phyloP scores from a whole-genome alignment of 257 asterid species.

The Solanum acaule region DNA sequence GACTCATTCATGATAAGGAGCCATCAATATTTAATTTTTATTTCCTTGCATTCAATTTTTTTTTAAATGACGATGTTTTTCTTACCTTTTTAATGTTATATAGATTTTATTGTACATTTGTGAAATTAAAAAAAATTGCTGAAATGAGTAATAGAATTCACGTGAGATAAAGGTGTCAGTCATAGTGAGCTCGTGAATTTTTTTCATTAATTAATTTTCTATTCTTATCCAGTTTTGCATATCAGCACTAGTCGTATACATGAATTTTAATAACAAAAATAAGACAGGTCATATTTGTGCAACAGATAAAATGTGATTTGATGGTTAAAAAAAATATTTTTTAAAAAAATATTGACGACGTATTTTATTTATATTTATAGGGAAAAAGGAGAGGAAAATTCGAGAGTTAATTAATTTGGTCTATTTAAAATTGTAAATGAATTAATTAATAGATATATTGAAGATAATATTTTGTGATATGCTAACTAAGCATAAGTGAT shows the following conservation, averaged over 20 bases:
- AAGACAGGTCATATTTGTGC: background rate
- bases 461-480: background rate
- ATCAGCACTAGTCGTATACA: background rate
- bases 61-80: background rate
- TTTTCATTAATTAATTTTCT: background rate
- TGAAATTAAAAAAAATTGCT: background rate
- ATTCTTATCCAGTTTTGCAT: background rate
- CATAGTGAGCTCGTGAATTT: slow-evolving; percentile 15
- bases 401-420: background rate
- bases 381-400: no score
- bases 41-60: background rate
- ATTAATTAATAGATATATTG: background rate
- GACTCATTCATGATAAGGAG: background rate
- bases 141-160: background rate
- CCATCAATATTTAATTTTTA: background rate
- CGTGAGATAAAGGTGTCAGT: slow-evolving; percentile 4
- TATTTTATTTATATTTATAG: background rate
- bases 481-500: background rate
- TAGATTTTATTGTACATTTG: background rate
- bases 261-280: background rate
- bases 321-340: background rate
- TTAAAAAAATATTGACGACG: background rate
- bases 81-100: background rate
- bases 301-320: background rate
- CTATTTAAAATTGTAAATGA: background rate